Percentiles rank a stretch among this genome's conserved stretches.
Evolutionary conservation across 1,284 basidiomycete species (phyloP).

Genomic region (Cutaneotrichosporon sp.): DNA sequence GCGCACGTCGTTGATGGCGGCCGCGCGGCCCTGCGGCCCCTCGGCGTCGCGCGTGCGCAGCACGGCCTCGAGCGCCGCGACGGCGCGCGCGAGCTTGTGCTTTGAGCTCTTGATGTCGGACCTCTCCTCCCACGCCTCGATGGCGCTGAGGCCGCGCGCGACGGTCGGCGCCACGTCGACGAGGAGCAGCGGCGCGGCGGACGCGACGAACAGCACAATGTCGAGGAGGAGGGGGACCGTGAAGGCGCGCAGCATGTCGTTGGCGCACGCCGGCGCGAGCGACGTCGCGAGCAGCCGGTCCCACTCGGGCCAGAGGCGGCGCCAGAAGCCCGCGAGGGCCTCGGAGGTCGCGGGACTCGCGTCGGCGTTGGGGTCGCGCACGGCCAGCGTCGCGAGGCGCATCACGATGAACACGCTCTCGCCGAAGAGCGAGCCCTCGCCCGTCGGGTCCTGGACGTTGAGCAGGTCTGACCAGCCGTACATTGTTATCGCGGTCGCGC

Average conservation of each 20-base stretch:
- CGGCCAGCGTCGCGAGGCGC: conserved; percentile 31
- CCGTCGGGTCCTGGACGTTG: conserved; percentile 28
- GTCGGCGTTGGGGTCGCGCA: conserved; percentile 11
- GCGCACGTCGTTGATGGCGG: conserved; percentile 13
- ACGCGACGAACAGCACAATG: conserved; percentile 36
- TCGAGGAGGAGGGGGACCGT: conserved; percentile 41
- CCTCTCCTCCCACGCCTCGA: conserved; percentile 23
- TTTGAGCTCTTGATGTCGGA: conserved; percentile 1
- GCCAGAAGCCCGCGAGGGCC: conserved; percentile 35
- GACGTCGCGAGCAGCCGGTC: conserved; percentile 35
- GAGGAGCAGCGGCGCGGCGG: conserved; percentile 27
- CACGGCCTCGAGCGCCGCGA: conserved; percentile 14
- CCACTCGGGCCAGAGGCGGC: conserved; percentile 47
- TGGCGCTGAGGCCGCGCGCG: conserved; percentile 23
- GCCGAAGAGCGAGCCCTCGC: conserved; percentile 37
- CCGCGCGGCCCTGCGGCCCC: background rate
- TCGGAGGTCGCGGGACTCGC: conserved; percentile 16
- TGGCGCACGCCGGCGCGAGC: conserved; percentile 32
- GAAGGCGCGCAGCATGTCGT: conserved; percentile 35
- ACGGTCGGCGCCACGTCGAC: conserved; percentile 26
- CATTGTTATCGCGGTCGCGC: conserved; percentile 35
- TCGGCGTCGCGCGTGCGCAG: background rate
- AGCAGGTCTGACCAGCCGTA: conserved; percentile 38
- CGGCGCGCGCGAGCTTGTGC: conserved; percentile 20
- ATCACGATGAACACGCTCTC: conserved; percentile 35